Percentiles rank a stretch among this genome's conserved stretches.
Evolutionary conservation across 257 asterid species (phyloP).

Genomic region (Solanum corneliomulleri): DNA sequence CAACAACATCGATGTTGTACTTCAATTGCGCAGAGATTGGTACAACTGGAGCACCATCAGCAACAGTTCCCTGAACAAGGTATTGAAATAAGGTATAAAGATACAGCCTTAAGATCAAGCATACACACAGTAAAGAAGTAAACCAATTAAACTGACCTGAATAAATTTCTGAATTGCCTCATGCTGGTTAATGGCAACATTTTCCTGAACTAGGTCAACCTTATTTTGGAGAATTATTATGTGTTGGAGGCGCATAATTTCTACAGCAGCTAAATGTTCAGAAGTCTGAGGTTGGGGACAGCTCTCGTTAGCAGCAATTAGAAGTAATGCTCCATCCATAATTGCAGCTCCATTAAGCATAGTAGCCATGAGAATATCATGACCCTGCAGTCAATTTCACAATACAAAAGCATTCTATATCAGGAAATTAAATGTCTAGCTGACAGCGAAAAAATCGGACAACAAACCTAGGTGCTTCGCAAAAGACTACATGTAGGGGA

Average conservation of each 20-base stretch:
- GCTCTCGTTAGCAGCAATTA: conserved; percentile 90
- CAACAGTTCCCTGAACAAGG: conserved; percentile 75
- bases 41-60: conserved; percentile 83
- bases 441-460: neutral
- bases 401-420: neutral
- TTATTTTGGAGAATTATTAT: conserved; percentile 92
- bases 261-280: conserved; percentile 96
- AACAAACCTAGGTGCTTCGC: neutral
- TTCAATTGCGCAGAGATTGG: conserved; percentile 96
- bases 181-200: conserved; percentile 92
- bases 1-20: conserved; percentile 92
- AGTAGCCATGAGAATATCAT: conserved; percentile 98
- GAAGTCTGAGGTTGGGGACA: conserved; percentile 99
- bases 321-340: conserved; percentile 93
- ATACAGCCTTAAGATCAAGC: neutral
- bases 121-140: neutral
- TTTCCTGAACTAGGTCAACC: conserved; percentile 97
- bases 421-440: neutral
- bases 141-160: conserved; percentile 35
- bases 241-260: conserved; percentile 89
- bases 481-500: neutral
- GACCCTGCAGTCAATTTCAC: conserved; percentile 40
- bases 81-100: neutral
- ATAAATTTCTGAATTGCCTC: conserved; percentile 92
- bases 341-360: conserved; percentile 98